Evolutionary conservation across 495 filamentous ascomycete species (phyloP).

Genomic region (Podospora comata): DNA sequence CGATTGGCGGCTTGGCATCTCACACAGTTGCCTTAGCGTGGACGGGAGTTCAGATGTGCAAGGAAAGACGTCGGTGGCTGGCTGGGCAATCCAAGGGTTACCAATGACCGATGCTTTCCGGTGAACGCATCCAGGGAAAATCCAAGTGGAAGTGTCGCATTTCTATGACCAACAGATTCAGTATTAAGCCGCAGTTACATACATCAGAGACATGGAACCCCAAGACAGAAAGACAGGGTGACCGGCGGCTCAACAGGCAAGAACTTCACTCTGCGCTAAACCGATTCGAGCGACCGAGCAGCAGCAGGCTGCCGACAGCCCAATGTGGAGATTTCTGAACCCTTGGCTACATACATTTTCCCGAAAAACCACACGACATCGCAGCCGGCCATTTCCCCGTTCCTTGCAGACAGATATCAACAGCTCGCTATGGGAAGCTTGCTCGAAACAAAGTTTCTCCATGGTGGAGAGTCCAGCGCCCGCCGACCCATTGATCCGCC

Average conservation of each 20-base stretch:
- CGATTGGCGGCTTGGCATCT: constrained; percentile 2
- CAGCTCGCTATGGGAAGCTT: background rate
- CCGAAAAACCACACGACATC: background rate
- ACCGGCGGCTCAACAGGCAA: background rate
- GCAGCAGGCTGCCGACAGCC: background rate
- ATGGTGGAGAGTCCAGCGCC: background rate
- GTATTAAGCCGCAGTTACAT: too few species aligned
- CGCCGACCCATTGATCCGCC: background rate
- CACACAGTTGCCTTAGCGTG: too few species aligned
- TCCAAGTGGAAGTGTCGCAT: background rate
- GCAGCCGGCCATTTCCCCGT: background rate
- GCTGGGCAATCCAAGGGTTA: background rate
- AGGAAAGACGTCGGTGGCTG: constrained; percentile 6
- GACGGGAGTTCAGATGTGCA: background rate
- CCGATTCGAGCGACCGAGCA: background rate
- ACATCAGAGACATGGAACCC: too few species aligned
- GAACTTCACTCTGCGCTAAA: background rate
- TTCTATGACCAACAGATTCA: background rate
- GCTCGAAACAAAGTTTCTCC: background rate
- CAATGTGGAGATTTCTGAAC: background rate
- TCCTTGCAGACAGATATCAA: background rate
- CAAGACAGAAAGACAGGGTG: background rate
- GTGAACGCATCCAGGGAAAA: background rate
- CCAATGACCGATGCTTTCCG: background rate
- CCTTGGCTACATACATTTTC: background rate